phyloP scores from a whole-genome alignment of 148 eudicot genomes.

The Pouteria glomerata region DNA sequence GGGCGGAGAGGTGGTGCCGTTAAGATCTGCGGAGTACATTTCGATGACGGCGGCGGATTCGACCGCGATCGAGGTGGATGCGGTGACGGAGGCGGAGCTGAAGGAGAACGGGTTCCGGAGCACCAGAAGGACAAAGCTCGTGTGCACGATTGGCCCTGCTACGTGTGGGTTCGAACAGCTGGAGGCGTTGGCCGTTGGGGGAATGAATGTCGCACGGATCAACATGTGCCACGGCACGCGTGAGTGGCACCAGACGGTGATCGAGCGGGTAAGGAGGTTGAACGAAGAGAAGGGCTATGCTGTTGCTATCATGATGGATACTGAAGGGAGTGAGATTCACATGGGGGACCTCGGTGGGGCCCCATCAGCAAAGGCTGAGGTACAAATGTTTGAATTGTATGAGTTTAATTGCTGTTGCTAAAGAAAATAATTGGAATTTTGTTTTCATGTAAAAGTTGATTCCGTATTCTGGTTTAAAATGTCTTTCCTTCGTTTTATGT shows the following conservation, averaged over 20 bases:
- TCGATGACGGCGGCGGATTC: conserved; percentile 13
- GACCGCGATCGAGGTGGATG: conserved; percentile 59
- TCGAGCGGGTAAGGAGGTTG: conserved; percentile 66
- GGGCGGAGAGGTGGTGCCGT: not conserved
- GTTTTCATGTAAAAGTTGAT: too few species aligned
- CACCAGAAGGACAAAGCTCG: conserved; percentile 75
- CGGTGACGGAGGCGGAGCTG: conserved; percentile 82
- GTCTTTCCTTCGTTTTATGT: too few species aligned
- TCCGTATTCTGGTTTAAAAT: too few species aligned
- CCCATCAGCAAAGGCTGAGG: conserved; percentile 87
- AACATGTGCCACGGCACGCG: conserved; percentile 96
- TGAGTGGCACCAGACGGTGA: conserved; percentile 77
- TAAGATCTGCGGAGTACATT: not conserved
- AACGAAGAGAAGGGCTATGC: conserved; percentile 90
- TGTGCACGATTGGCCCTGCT: conserved; percentile 76
- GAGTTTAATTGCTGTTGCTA: not conserved
- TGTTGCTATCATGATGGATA: conserved; percentile 96
- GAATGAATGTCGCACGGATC: conserved; percentile 92
- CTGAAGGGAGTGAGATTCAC: conserved; percentile 98
- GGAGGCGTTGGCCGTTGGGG: conserved; percentile 85
- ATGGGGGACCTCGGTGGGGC: conserved; percentile 98
- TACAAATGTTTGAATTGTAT: conserved; percentile 7
- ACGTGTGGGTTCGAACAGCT: conserved; percentile 71
- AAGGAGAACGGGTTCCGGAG: conserved; percentile 93
- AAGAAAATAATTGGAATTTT: too few species aligned